Conservation (phyloP, 768 basidiomycete genomes). For the Lentinula raphanica region DNA sequence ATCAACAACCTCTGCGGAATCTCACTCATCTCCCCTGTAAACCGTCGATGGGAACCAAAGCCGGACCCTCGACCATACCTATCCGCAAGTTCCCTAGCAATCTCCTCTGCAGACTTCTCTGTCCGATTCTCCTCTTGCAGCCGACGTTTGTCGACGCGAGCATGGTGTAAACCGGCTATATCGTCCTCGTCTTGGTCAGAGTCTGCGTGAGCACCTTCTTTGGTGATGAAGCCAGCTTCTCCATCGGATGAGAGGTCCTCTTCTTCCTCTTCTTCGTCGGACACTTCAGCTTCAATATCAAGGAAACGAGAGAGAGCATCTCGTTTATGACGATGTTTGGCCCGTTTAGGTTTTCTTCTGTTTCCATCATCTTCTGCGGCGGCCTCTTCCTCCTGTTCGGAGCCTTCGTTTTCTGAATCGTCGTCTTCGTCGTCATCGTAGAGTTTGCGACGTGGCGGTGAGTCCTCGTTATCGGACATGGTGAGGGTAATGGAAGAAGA, state of each 20-base stretch:
- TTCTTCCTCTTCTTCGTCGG: slow-evolving; percentile 93
- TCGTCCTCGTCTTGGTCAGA: slow-evolving; percentile 68
- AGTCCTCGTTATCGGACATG: slow-evolving; percentile 42
- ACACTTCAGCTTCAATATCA: slow-evolving; percentile 94
- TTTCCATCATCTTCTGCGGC: slow-evolving; percentile 39
- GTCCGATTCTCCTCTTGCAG: slow-evolving; percentile 56
- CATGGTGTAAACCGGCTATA: slow-evolving; percentile 54
- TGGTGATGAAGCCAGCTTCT: slow-evolving; percentile 30
- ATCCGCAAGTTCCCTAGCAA: slow-evolving; percentile 75
- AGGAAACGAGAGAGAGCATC: slow-evolving; percentile 74
- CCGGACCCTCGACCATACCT: slow-evolving; percentile 63
- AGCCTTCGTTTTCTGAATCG: slow-evolving; percentile 43
- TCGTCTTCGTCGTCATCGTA: slow-evolving; percentile 36
- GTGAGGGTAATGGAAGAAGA: slow-evolving; percentile 16
- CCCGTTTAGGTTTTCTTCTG: slow-evolving; percentile 43
- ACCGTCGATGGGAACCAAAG: slow-evolving; percentile 53
- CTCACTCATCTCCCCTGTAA: slow-evolving; percentile 89
- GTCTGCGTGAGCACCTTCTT: slow-evolving; percentile 28
- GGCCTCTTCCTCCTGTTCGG: slow-evolving; percentile 52
- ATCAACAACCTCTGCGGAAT: slow-evolving; percentile 91
- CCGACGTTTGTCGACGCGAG: slow-evolving; percentile 58
- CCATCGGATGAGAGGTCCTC: slow-evolving; percentile 65
- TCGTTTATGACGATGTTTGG: slow-evolving; percentile 69
- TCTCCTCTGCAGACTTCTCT: slow-evolving; percentile 75
- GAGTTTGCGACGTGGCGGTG: slow-evolving; percentile 8